A percentile compares a stretch with the other conserved stretches of the same genome.
Conservation (phyloP, 2,329 filamentous ascomycete genomes). For the Penicillium sclerotigenum region DNA sequence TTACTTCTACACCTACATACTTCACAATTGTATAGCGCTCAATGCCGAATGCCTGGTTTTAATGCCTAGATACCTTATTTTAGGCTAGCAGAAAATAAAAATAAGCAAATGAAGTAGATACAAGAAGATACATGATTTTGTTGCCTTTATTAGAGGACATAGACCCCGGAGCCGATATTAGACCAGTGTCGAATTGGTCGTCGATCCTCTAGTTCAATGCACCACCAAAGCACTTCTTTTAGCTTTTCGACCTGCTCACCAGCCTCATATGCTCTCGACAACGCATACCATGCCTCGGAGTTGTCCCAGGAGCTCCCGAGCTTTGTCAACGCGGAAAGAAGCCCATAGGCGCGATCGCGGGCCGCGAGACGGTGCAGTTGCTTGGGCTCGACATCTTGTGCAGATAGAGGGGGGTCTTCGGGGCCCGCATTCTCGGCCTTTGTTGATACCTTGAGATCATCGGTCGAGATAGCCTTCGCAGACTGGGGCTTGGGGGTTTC, state of each 20-base stretch:
- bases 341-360: slow-evolving; percentile 79
- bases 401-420: slow-evolving; percentile 10
- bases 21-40: no score
- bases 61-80: no score
- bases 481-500: slow-evolving; percentile 21
- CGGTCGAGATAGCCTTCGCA: slow-evolving; percentile 21
- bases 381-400: slow-evolving; percentile 56
- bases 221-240: slow-evolving; percentile 95
- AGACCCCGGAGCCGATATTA: slow-evolving; percentile 64
- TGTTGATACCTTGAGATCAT: slow-evolving; percentile 17
- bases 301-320: slow-evolving; percentile 85
- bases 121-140: slow-evolving; percentile 20
- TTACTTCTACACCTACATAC: no score
- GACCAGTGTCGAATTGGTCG: slow-evolving; percentile 76
- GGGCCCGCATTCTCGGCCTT: slow-evolving; percentile 1
- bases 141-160: slow-evolving; percentile 52
- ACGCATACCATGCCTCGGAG: slow-evolving; percentile 86
- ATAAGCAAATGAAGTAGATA: slow-evolving; percentile 20
- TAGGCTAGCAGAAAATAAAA: no score
- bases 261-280: slow-evolving; percentile 84
- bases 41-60: no score
- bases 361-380: slow-evolving; percentile 81
- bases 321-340: slow-evolving; percentile 79
- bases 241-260: slow-evolving; percentile 82
- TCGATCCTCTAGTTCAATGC: slow-evolving; percentile 87